Base-by-base conservation (phyloP, 306 rosid genomes). In the Vigna nakashimae region DNA sequence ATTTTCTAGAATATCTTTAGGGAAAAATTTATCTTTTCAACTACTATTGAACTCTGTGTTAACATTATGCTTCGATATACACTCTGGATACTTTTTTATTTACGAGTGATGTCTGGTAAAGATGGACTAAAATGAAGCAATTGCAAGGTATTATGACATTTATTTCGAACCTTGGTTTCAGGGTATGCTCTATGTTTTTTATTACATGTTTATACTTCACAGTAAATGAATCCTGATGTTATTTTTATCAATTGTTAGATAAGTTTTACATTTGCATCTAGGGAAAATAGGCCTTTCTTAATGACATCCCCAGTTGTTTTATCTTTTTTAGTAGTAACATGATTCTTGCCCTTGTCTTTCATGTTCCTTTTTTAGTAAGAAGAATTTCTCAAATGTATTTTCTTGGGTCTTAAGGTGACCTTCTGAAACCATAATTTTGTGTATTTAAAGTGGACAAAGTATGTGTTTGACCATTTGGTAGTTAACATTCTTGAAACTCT, bases 131-230 rank as follows among this genome's bases (percentile, higher is more conserved):
- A 34, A 34, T 34, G 38, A 34, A 62, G 83, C 49, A 71, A 68
- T 48, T 70, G 63, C 49, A n/a, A 65, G 65, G 78, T 58, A 40
- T 36, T 38, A 13, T 18, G 63, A 50, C 66, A 40, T 38, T 24
- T 79, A 17, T 40, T 69, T 32, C n/a, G 86, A 84, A 3, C 80
- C 85, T 62, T 86, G 90, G 88, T 83, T 64, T 64, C 48, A 64
- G 22, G 91, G 82, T 76, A 46, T 50, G 42, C 82, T 56, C 15
- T 7, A 38, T 22, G 60, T 50, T 68, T 56, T 7, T 20, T 18
- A 26, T 38, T 32, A 58, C 9, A 51, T 6, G 8, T 20, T 40
- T 56, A 11, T 65, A 45, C 55, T 55, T 45, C 13, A 42, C 0
- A 9, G 48, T 10, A 53, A 43, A 28, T 8, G n/a, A 16, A 9